Percentiles rank a stretch among this genome's conserved stretches.
Evolutionary conservation across 2,329 filamentous ascomycete genomes (phyloP).

Genomic region (Exserohilum rostratum): DNA sequence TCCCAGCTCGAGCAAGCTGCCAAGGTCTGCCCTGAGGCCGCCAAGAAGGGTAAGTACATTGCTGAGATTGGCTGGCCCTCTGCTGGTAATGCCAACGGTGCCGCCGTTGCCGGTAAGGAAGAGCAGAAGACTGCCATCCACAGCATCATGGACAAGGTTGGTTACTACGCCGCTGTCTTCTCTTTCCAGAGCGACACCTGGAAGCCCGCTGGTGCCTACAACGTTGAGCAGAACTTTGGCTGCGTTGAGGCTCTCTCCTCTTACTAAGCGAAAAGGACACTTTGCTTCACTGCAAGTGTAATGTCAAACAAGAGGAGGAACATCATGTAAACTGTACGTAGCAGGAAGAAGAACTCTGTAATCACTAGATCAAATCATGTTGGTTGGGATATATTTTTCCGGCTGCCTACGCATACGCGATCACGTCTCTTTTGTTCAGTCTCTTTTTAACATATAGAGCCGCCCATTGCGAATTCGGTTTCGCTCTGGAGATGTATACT

Average conservation of each 20-base stretch:
- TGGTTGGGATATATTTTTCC: too few relatives aligned
- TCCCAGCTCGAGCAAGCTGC: conserved; percentile 74
- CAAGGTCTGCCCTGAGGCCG: conserved; percentile 67
- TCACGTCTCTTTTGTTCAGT: too few relatives aligned
- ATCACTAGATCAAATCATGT: too few relatives aligned
- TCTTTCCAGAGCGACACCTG: conserved; percentile 79
- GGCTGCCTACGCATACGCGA: too few relatives aligned
- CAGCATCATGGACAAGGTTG: conserved; percentile 69
- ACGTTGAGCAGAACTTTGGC: conserved; percentile 84
- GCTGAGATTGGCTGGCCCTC: conserved; percentile 92
- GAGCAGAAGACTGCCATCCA: conserved; percentile 77
- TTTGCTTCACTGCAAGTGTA: neutral
- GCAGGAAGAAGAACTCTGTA: too few relatives aligned
- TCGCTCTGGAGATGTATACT: too few relatives aligned
- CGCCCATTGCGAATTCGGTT: too few relatives aligned
- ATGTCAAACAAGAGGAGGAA: too few relatives aligned
- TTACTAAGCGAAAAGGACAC: too few relatives aligned
- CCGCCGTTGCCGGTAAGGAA: conserved; percentile 67
- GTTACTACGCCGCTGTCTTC: conserved; percentile 79
- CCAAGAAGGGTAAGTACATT: conserved; percentile 72
- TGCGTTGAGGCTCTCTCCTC: conserved; percentile 57
- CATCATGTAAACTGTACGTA: too few relatives aligned
- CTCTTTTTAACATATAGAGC: too few relatives aligned
- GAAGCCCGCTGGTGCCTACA: conserved; percentile 74
- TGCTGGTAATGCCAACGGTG: conserved; percentile 70